Evolutionary conservation across 495 filamentous ascomycete species (phyloP), one percentile per base, ranked within the genome.

Genomic region (Lophiostoma macrostomum): DNA sequence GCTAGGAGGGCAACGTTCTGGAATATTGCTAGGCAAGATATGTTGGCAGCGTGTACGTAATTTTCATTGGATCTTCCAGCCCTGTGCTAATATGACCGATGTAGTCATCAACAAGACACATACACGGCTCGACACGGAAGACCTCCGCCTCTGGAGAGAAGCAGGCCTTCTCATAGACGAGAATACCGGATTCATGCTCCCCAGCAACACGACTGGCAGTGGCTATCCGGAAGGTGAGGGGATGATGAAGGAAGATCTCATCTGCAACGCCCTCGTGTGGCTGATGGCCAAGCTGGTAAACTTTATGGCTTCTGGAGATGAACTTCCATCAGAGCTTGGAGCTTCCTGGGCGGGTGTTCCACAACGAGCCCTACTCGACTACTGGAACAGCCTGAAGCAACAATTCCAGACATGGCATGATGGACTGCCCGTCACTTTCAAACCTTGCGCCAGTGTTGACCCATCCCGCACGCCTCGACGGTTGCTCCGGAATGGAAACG

Each of bases 11-110:
- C 80, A 5, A 80, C 76, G 1, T 84, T 84, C 61, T 84, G 81
- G 81, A 83, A 83, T 55, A 81, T 83, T 63, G 82, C 80, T 16
- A 70, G 80, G 30, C 81, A 84, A 60, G 81, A 84, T 60, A 80
- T 83, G 67, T 69, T 85, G 7, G 76, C 79, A 62, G 80, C 80
- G 25, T 82, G 78, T 81, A 69, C 74, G 78, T 74, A 20, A 1
- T 20, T 4, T 37, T 11, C 19, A 14, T 19, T 27, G 31, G 22
- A 7, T 16, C 22, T 23, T 11, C 10, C 24, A 37, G 30, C 8
- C 14, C 16, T 36, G 11, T 10, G 47, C 43, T 44, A 48, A 53
- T 30, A 28, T 35, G 36, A 3, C 52, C 18, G 22, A n/a, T 2
- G n/a, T 14, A 79, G 78, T 83, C 56, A 83, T 84, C 58, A 82